Conservation (phyloP, 2,329 filamentous ascomycete genomes). For the Colletotrichum limetticola region DNA sequence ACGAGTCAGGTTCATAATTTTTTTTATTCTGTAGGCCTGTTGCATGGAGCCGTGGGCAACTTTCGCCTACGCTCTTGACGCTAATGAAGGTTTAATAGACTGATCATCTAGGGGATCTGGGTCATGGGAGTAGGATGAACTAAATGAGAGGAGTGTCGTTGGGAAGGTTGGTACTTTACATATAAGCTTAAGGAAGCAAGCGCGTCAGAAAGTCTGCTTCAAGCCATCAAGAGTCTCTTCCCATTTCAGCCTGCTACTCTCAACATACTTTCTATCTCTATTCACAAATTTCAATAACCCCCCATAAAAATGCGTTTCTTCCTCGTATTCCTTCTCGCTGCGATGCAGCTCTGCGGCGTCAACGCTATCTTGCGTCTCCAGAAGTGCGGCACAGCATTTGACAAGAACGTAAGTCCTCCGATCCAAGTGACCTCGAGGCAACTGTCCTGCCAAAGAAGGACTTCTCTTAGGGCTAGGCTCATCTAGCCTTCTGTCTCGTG, state of each 20-base stretch:
- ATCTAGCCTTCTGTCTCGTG: not conserved
- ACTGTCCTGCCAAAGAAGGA: accelerated
- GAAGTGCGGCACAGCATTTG: not conserved
- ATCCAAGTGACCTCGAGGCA: not conserved
- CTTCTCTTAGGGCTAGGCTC: accelerated
- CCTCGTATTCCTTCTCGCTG: not conserved
- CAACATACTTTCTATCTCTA: no score
- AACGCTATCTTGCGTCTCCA: not conserved
- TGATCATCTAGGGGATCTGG: not conserved
- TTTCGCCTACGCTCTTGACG: not conserved
- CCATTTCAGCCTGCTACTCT: no score
- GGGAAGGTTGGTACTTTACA: not conserved
- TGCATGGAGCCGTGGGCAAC: not conserved
- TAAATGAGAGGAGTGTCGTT: no score
- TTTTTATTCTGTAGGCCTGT: not conserved
- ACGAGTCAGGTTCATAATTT: not conserved
- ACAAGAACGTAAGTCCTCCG: not conserved
- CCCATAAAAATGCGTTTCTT: not conserved
- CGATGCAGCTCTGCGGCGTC: not conserved
- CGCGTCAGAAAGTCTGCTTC: not conserved
- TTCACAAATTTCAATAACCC: not conserved
- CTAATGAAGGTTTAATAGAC: not conserved
- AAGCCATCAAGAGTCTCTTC: not conserved
- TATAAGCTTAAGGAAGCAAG: not conserved
- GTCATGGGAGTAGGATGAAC: not conserved